Percentiles rank a stretch among this genome's conserved stretches.
phyloP scores from a whole-genome alignment of 768 basidiomycete genomes.

The Xerocomellus dryophilus region DNA sequence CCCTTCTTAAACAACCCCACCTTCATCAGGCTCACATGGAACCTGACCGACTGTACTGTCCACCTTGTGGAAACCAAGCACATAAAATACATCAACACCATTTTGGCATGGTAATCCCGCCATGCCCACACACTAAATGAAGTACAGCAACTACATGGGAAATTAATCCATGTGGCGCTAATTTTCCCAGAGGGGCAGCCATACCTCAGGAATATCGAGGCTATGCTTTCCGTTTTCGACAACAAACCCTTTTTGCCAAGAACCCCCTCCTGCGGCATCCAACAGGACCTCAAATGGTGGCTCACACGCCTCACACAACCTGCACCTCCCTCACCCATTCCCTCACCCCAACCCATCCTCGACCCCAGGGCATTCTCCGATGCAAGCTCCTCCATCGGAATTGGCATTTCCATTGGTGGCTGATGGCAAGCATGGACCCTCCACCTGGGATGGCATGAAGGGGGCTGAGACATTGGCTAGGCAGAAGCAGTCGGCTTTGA shows the following conservation, averaged over 20 bases:
- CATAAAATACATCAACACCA: not conserved
- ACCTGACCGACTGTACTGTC: not conserved
- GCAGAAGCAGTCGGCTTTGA: not conserved
- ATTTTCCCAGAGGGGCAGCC: not conserved
- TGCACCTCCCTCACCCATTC: not conserved
- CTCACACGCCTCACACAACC: accelerated
- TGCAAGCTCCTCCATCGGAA: not conserved
- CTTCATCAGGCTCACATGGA: not conserved
- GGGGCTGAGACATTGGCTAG: not conserved
- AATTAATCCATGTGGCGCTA: not conserved
- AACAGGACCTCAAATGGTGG: not conserved
- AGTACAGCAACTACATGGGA: not conserved
- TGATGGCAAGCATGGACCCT: too few relatives aligned
- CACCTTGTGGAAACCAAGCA: not conserved
- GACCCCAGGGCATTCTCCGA: not conserved
- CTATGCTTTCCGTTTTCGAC: not conserved
- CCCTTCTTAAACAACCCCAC: constrained; percentile 8
- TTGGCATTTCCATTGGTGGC: not conserved
- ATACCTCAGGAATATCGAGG: not conserved
- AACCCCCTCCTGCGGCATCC: not conserved
- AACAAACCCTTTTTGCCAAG: not conserved
- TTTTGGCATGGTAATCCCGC: not conserved
- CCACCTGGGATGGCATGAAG: not conserved
- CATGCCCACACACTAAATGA: not conserved
- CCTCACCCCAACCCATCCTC: not conserved